Base-by-base conservation (phyloP, 1,284 basidiomycete genomes). In the Tremellales sp. region DNA sequence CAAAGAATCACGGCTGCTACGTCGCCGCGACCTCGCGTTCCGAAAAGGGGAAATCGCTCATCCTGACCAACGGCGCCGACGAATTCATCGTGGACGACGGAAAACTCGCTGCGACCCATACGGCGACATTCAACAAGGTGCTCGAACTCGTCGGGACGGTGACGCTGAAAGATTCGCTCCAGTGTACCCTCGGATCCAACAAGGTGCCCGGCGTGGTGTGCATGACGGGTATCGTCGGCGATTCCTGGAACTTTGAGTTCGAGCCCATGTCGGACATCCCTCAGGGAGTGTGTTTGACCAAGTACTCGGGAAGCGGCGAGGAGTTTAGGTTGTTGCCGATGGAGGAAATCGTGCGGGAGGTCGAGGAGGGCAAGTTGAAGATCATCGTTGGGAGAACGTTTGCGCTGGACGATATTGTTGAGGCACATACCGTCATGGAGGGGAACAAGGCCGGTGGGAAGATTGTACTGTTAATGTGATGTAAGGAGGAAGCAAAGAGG, bases 371-470 rank as follows among this genome's bases (percentile, higher is more conserved):
- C 2, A 45, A 32, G 26, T 27, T 50, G 18, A 45, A 45, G 41
- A 45, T 50, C 16, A 47, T 21, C 25, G 19, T 45, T 3, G 43
- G 42, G 9, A 50, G 33, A 37, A 41, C 38, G 16, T 45, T 18
- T 31, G 9, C 18, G 6, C 25, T 45, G 19, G 43, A 40, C 8
- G 32, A 48, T 5, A 25, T 48, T 14, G 47, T 29, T 13, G 29
- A 48, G 35, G 47, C 47, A 22, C 43, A 45, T 40, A 18, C 13
- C 16, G 33, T 50, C 13, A 46, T 50, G 48, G 48, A 50, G 16
- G 34, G 24, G n/a, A 33, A 39, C 10, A 24, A 28, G 13, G 48
- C 43, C 4, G 44, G 43, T 21, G 48, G 48, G 22, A 50, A 50
- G 38, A 50, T 50, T 24, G 48, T 50, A 9, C n/a, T 44, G 5